These are phyloP conservation scores for Malus domestica DNA, from an alignment of 306 rosid genomes.

Conservation along the genomic window DNA sequence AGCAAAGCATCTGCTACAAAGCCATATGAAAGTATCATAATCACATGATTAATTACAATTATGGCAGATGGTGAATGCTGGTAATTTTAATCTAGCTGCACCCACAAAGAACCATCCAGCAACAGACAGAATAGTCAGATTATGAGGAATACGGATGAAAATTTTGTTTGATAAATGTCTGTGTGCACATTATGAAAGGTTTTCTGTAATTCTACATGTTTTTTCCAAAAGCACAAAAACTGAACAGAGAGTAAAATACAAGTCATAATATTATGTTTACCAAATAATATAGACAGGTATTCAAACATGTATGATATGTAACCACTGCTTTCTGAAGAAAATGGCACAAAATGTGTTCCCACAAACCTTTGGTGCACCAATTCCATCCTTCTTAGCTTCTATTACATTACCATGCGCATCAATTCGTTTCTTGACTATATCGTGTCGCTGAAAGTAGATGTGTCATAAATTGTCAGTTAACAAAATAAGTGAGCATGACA, in stretches of 20 bases:
- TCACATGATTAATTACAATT: background rate
- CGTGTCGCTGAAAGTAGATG: slow-evolving; percentile 60
- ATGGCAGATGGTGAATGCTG: background rate
- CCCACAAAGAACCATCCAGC: background rate
- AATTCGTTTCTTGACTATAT: slow-evolving; percentile 74
- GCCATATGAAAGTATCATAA: background rate
- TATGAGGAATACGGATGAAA: background rate
- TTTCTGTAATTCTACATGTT: background rate
- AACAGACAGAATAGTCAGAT: background rate
- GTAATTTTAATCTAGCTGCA: background rate
- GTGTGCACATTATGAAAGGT: background rate
- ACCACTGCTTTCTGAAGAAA: slow-evolving; percentile 2
- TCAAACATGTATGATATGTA: background rate
- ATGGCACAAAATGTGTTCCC: background rate
- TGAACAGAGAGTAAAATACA: background rate
- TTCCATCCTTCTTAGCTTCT: slow-evolving; percentile 66
- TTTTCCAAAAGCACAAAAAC: background rate
- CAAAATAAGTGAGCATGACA: slow-evolving; percentile 6
- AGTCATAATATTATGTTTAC: background rate
- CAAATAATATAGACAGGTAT: background rate
- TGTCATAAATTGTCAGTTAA: slow-evolving; percentile 4
- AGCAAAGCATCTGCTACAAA: background rate
- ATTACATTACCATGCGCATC: slow-evolving; percentile 61
- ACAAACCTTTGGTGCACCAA: slow-evolving; percentile 92
- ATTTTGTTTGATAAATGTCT: background rate